A percentile compares a stretch with the other conserved stretches of the same genome.
Evolutionary conservation across 139 green algal species (phyloP).

Genomic region (Microglena sp.): DNA sequence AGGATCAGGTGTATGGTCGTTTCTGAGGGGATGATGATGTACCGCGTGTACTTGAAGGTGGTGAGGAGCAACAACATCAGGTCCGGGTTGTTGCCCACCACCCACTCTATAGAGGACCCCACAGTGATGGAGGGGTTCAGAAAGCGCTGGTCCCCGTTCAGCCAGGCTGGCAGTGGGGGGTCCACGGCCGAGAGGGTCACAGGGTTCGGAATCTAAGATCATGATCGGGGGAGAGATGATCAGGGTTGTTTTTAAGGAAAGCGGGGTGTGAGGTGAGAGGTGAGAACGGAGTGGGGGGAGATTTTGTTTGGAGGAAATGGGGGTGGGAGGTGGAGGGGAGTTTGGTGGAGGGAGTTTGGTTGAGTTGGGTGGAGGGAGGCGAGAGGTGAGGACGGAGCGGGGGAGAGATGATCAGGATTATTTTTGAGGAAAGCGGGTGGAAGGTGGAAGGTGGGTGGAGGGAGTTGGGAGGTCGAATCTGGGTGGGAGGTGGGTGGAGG

Average conservation of each 20-base stretch:
- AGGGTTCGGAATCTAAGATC: conserved; percentile 34
- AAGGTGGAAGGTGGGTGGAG: too few species aligned
- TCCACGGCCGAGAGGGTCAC: conserved; percentile 34
- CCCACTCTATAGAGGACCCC: conserved; percentile 21
- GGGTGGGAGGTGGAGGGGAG: too few species aligned
- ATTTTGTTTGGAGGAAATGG: too few species aligned
- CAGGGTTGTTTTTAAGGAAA: too few species aligned
- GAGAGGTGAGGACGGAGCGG: too few species aligned
- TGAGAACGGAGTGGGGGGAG: too few species aligned
- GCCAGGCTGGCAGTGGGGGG: conserved; percentile 27
- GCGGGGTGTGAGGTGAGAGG: too few species aligned
- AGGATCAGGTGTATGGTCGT: conserved; percentile 25
- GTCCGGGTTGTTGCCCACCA: conserved; percentile 30
- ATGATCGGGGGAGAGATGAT: neutral
- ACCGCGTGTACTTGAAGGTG: conserved; percentile 26
- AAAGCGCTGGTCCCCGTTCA: conserved; percentile 29
- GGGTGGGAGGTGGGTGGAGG: too few species aligned
- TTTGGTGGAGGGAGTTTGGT: too few species aligned
- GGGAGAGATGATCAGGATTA: neutral
- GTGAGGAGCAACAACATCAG: conserved; percentile 39
- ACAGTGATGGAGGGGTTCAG: conserved; percentile 38
- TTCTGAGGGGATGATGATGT: conserved; percentile 14
- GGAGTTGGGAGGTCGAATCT: too few species aligned
- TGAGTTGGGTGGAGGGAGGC: too few species aligned
- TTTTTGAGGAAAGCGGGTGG: too few species aligned